Evolutionary conservation across 179 eudicot genomes (phyloP).

Genomic region (Spergularia azorica): DNA sequence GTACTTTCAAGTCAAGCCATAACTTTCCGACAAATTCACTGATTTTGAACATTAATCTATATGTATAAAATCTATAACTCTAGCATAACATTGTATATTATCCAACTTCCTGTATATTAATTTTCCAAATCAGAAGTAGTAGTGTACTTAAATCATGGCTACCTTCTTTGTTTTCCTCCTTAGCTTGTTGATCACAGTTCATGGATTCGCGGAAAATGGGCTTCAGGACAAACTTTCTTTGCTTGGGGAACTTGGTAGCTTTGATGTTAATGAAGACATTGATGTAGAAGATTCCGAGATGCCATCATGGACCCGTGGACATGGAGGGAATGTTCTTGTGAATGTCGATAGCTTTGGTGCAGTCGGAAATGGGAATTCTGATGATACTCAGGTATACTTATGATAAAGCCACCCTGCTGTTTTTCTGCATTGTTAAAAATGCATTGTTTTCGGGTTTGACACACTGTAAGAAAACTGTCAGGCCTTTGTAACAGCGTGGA

Average conservation of each 20-base stretch:
- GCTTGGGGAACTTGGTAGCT: slow-evolving; percentile 46
- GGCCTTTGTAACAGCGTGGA: slow-evolving; percentile 83
- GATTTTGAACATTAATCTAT: slow-evolving; percentile 41
- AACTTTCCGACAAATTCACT: slow-evolving; percentile 47
- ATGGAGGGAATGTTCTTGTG: slow-evolving; percentile 53
- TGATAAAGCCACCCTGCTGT: too few relatives aligned
- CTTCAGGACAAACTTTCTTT: slow-evolving; percentile 32
- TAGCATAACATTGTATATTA: slow-evolving; percentile 36
- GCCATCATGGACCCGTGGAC: slow-evolving; percentile 44
- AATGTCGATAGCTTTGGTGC: slow-evolving; percentile 86
- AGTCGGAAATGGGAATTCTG: slow-evolving; percentile 78
- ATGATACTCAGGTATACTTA: slow-evolving; percentile 66
- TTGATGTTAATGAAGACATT: slow-evolving; percentile 45
- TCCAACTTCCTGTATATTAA: slow-evolving; percentile 33
- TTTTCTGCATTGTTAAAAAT: slow-evolving; percentile 3
- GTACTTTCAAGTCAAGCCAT: slow-evolving; percentile 81
- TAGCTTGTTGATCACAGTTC: slow-evolving; percentile 48
- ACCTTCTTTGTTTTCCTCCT: slow-evolving; percentile 40
- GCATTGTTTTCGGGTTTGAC: background rate
- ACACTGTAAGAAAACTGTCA: slow-evolving; percentile 21
- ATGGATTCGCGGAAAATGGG: slow-evolving; percentile 36
- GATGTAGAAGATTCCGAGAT: slow-evolving; percentile 39
- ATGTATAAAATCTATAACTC: slow-evolving; percentile 52
- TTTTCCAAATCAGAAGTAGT: slow-evolving; percentile 18
- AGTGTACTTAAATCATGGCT: slow-evolving; percentile 45